Percentiles rank a stretch among this genome's conserved stretches.
Conservation (phyloP, 108 stramenopile genomes). For the Licmophora abbreviata region DNA sequence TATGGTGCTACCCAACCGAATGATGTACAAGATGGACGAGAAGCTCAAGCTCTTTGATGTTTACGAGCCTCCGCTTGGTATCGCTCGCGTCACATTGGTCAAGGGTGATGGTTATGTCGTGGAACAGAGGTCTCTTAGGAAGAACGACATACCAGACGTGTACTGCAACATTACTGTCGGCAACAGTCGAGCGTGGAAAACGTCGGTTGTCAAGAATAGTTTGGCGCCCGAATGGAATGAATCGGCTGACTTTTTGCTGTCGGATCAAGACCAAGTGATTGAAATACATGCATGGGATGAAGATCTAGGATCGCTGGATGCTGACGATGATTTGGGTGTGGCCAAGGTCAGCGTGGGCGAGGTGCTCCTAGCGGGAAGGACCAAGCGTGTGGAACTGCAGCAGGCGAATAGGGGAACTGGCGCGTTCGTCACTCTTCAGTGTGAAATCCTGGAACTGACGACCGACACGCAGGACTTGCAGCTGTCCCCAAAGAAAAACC, state of each 20-base stretch:
- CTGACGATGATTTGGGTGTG: constrained; percentile 51
- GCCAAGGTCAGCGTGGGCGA: constrained; percentile 31
- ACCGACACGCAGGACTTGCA: not conserved
- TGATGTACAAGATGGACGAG: constrained; percentile 37
- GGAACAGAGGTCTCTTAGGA: constrained; percentile 27
- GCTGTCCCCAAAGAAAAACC: not conserved
- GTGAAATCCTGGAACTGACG: constrained; percentile 21
- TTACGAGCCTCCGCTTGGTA: constrained; percentile 41
- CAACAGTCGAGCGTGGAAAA: constrained; percentile 16
- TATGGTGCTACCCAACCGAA: constrained; percentile 51
- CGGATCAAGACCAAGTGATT: constrained; percentile 44
- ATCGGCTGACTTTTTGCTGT: constrained; percentile 38
- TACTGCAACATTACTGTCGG: constrained; percentile 42
- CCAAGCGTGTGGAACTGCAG: constrained; percentile 16
- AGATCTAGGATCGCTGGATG: constrained; percentile 31
- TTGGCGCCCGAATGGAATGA: constrained; percentile 50
- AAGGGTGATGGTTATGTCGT: constrained; percentile 42
- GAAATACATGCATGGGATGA: constrained; percentile 46
- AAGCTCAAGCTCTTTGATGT: constrained; percentile 28
- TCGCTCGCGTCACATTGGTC: constrained; percentile 32
- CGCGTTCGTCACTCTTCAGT: constrained; percentile 34
- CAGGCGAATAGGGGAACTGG: constrained; percentile 26
- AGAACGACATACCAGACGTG: constrained; percentile 59
- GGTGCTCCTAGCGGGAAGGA: constrained; percentile 24
- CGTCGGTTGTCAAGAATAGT: constrained; percentile 28